Evolutionary conservation across 2,329 filamentous ascomycete species (phyloP).

Genomic region (Ascosphaera acerosa): DNA sequence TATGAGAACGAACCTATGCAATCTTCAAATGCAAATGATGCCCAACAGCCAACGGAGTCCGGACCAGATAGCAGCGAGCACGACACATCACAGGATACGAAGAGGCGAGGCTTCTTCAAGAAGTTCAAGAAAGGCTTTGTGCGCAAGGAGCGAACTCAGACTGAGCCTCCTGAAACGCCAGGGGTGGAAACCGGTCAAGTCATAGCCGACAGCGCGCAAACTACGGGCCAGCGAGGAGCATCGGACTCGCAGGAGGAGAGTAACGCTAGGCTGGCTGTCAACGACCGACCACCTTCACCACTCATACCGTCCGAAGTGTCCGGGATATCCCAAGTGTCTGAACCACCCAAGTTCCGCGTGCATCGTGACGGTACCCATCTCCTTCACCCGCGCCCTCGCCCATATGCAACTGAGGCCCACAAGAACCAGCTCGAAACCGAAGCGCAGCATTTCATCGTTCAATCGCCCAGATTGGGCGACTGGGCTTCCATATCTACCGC

Average conservation of each 20-base stretch:
- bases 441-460: slow-evolving; percentile 26
- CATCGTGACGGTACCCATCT: slow-evolving; percentile 38
- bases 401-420: slow-evolving; percentile 34
- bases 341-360: slow-evolving; percentile 37
- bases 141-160: slow-evolving; percentile 34
- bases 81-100: not conserved
- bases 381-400: slow-evolving; percentile 38
- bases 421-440: slow-evolving; percentile 35
- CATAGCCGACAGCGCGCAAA: slow-evolving; percentile 25
- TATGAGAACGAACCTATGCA: slow-evolving; percentile 51
- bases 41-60: slow-evolving; percentile 55
- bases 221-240: slow-evolving; percentile 22
- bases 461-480: slow-evolving; percentile 20
- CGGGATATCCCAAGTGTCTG: slow-evolving; percentile 17
- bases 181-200: slow-evolving; percentile 40
- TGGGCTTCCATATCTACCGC: slow-evolving; percentile 22
- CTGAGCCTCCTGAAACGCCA: slow-evolving; percentile 45
- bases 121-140: slow-evolving; percentile 9
- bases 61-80: slow-evolving; percentile 30
- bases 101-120: not conserved
- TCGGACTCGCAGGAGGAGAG: slow-evolving; percentile 19
- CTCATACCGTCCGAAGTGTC: slow-evolving; percentile 28
- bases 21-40: slow-evolving; percentile 58
- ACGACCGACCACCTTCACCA: slow-evolving; percentile 31
- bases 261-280: slow-evolving; percentile 15